Percentiles rank a stretch among this genome's conserved stretches.
These are phyloP conservation scores for Talaromyces sp. DNA, from an alignment of 2,329 filamentous ascomycete genomes.

Conservation along the genomic window DNA sequence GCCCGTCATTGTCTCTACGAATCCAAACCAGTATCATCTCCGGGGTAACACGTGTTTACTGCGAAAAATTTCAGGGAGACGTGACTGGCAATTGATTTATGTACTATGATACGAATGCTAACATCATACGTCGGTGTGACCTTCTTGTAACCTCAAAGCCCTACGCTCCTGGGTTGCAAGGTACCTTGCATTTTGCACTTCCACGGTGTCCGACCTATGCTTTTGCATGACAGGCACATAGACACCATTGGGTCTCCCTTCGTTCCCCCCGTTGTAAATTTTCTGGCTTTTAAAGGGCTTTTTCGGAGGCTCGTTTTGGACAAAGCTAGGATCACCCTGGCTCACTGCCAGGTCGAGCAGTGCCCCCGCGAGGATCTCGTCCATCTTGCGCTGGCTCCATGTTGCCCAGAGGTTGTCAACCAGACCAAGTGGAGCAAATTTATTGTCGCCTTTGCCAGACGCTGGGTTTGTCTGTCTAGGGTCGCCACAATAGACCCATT, in stretches of 20 bases:
- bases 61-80: background rate
- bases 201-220: constrained; percentile 52
- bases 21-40: constrained; percentile 40
- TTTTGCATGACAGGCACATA: constrained; percentile 55
- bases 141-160: constrained; percentile 23
- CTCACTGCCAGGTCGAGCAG: constrained; percentile 60
- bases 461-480: constrained; percentile 38
- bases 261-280: constrained; percentile 55
- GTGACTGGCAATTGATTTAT: background rate
- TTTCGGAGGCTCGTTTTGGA: constrained; percentile 20
- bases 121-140: constrained; percentile 21
- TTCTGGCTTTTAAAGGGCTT: constrained; percentile 39
- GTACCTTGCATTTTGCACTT: constrained; percentile 59
- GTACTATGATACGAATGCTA: constrained; percentile 9
- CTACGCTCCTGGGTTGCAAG: constrained; percentile 46
- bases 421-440: constrained; percentile 61
- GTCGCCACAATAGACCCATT: constrained; percentile 77
- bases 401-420: constrained; percentile 72
- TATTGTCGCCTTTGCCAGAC: constrained; percentile 48
- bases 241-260: constrained; percentile 48
- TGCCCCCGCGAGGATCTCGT: constrained; percentile 74
- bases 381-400: constrained; percentile 82
- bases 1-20: constrained; percentile 77
- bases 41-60: background rate
- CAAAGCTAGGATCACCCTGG: constrained; percentile 30